A percentile compares a stretch with the other conserved stretches of the same genome.
Conservation (phyloP, 805 yeast genomes). For the Monosporozyma yasuniensis region DNA sequence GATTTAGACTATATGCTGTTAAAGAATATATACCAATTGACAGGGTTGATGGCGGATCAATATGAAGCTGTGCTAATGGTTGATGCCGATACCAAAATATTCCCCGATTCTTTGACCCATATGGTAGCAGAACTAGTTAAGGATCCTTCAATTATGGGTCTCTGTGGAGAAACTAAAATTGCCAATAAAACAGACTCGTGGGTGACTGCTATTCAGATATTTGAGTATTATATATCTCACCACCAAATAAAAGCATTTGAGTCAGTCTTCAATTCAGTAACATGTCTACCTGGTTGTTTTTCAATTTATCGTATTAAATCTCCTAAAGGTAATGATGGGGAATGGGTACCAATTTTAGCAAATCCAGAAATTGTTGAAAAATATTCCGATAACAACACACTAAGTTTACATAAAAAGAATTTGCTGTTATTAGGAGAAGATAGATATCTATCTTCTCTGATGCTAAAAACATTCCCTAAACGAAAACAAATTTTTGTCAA, state of each 20-base stretch:
- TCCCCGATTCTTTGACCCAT: slow-evolving; percentile 79
- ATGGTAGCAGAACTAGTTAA: slow-evolving; percentile 85
- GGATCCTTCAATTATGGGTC: slow-evolving; percentile 81
- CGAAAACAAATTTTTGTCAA: slow-evolving; percentile 81
- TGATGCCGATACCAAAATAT: slow-evolving; percentile 87
- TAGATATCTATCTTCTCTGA: slow-evolving; percentile 72
- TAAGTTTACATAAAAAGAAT: slow-evolving; percentile 80
- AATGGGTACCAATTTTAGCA: slow-evolving; percentile 89
- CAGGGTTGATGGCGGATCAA: slow-evolving; percentile 75
- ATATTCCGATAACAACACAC: slow-evolving; percentile 77
- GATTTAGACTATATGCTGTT: slow-evolving; percentile 75
- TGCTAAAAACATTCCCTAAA: slow-evolving; percentile 83
- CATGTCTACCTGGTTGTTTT: slow-evolving; percentile 94
- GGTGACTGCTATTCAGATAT: slow-evolving; percentile 91
- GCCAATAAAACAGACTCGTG: slow-evolving; percentile 74
- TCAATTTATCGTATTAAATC: slow-evolving; percentile 85
- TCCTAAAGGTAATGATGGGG: slow-evolving; percentile 70
- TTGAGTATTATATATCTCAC: slow-evolving; percentile 87
- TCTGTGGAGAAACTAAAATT: slow-evolving; percentile 92
- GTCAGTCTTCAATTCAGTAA: slow-evolving; percentile 89
- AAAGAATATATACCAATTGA: slow-evolving; percentile 66
- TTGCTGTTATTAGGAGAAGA: slow-evolving; percentile 83
- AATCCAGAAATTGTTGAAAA: slow-evolving; percentile 91
- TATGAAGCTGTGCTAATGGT: slow-evolving; percentile 85
- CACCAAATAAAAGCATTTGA: slow-evolving; percentile 93